These are phyloP conservation scores for Discostella stelligera DNA, from an alignment of 352 stramenopile species.

Conservation along the genomic window DNA sequence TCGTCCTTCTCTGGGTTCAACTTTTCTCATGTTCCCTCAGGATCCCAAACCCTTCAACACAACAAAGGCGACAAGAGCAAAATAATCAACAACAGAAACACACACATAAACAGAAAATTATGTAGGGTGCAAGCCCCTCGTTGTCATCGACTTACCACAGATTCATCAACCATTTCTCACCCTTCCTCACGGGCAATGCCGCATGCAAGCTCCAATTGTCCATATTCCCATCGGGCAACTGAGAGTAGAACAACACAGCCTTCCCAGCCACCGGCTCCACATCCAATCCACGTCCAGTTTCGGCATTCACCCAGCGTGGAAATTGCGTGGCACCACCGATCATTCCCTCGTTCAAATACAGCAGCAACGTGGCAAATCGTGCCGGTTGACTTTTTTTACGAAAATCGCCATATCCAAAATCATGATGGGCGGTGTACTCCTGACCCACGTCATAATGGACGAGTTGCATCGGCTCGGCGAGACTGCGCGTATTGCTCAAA, in stretches of 20 bases:
- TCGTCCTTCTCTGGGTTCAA: too few species aligned
- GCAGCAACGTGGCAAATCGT: conserved; percentile 76
- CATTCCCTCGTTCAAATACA: conserved; percentile 81
- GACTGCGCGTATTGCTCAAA: conserved; percentile 33
- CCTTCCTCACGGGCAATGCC: conserved; percentile 65
- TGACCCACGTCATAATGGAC: conserved; percentile 79
- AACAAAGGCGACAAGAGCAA: conserved; percentile 64
- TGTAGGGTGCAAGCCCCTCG: conserved; percentile 64
- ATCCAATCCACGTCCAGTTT: conserved; percentile 57
- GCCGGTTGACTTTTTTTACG: conserved; percentile 64
- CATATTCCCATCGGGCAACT: conserved; percentile 81
- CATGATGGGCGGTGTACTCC: conserved; percentile 78
- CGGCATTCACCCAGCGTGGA: conserved; percentile 68
- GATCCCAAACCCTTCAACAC: conserved; percentile 53
- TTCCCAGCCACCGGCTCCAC: conserved; percentile 76
- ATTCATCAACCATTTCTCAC: conserved; percentile 82
- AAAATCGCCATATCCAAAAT: conserved; percentile 72
- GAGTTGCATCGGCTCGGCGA: conserved; percentile 79
- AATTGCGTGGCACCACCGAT: conserved; percentile 60
- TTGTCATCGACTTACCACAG: conserved; percentile 55
- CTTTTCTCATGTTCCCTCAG: not conserved
- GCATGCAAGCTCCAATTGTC: conserved; percentile 80
- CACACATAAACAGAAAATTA: conserved; percentile 1
- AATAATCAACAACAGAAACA: conserved; percentile 30
- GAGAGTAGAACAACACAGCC: conserved; percentile 79